phyloP scores from a whole-genome alignment of 768 basidiomycete species.

The Russula sp. region DNA sequence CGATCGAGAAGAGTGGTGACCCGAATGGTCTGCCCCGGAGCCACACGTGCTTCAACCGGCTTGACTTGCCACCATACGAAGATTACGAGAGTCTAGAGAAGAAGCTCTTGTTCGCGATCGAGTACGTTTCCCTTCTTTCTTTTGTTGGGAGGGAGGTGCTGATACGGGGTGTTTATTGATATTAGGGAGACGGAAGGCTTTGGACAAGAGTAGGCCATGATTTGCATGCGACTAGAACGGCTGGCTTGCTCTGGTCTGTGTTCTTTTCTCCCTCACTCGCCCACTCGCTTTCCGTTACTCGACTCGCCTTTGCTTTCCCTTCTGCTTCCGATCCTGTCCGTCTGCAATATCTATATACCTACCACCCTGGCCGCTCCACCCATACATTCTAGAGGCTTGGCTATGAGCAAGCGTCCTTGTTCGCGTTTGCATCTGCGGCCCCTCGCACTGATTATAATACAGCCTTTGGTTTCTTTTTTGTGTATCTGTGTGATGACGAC shows the following conservation, averaged over 20 bases:
- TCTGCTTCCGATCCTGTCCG: neutral
- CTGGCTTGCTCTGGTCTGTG: conserved; percentile 10
- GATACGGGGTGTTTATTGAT: conserved; percentile 7
- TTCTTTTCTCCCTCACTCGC: neutral
- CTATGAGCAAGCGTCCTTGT: neutral
- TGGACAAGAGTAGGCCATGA: conserved; percentile 32
- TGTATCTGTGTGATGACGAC: neutral
- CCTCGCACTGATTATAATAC: conserved; percentile 1
- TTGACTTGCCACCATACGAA: conserved; percentile 86
- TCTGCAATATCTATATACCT: neutral
- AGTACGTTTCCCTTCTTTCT: conserved; percentile 42
- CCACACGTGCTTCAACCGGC: conserved; percentile 90
- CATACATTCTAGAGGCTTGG: neutral
- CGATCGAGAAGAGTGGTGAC: conserved; percentile 92
- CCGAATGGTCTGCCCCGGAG: conserved; percentile 81
- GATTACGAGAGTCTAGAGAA: conserved; percentile 83
- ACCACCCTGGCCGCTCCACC: neutral
- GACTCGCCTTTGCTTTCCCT: neutral
- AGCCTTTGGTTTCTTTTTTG: neutral
- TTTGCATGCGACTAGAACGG: neutral
- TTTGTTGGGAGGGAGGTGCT: neutral
- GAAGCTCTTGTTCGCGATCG: conserved; percentile 79
- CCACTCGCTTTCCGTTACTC: neutral
- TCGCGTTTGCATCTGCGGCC: neutral
- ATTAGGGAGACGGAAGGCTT: conserved; percentile 74